phyloP scores from a whole-genome alignment of 192 early-diverging fungal genomes.

The Glomus cerebriforme region DNA sequence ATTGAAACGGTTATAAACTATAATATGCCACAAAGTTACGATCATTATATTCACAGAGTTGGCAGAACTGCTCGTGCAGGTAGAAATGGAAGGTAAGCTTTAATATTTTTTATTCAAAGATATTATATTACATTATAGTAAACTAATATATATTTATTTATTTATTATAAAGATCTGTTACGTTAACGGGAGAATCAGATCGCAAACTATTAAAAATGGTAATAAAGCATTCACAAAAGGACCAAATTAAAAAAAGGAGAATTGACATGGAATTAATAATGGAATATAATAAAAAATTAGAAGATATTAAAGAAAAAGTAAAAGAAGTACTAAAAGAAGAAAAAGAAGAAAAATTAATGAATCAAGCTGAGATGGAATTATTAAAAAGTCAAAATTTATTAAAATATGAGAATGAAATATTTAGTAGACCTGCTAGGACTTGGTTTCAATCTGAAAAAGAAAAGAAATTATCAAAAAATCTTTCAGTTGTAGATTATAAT shows the following conservation, averaged over 20 bases:
- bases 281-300: slow-evolving; percentile 76
- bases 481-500: neutral
- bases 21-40: slow-evolving; percentile 93
- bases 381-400: slow-evolving; percentile 84
- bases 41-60: slow-evolving; percentile 93
- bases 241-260: slow-evolving; percentile 86
- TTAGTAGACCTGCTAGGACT: slow-evolving; percentile 82
- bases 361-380: slow-evolving; percentile 90
- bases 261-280: slow-evolving; percentile 77
- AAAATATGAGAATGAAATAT: slow-evolving; percentile 84
- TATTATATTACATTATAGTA: neutral
- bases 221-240: slow-evolving; percentile 76
- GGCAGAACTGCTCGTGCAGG: slow-evolving; percentile 96
- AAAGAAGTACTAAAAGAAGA: slow-evolving; percentile 69
- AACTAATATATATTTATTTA: neutral
- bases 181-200: slow-evolving; percentile 90
- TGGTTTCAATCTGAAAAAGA: slow-evolving; percentile 92
- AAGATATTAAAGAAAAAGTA: slow-evolving; percentile 66
- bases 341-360: slow-evolving; percentile 78
- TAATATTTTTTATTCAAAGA: neutral
- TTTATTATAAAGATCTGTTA: slow-evolving; percentile 66
- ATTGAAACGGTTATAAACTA: slow-evolving; percentile 98
- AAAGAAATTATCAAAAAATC: slow-evolving; percentile 47
- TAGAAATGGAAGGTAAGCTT: slow-evolving; percentile 64
- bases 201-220: slow-evolving; percentile 91